phyloP scores from a whole-genome alignment of 305 asterid species.

The Fraxinus velutina region DNA sequence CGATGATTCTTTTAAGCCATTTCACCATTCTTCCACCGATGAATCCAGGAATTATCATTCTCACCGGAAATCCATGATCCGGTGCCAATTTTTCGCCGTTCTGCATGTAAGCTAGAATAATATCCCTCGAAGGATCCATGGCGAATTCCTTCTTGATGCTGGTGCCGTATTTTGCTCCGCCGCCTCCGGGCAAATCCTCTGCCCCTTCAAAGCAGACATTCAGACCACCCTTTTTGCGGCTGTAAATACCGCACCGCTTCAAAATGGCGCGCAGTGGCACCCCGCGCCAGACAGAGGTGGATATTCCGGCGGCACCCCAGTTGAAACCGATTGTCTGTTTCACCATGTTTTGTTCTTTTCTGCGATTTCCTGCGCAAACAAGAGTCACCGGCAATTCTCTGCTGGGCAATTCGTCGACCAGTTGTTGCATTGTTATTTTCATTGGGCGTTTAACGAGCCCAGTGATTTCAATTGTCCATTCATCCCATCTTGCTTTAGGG shows the following conservation, averaged over 20 bases:
- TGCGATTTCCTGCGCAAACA: conserved; percentile 85
- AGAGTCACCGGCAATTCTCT: conserved; percentile 68
- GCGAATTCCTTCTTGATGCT: conserved; percentile 58
- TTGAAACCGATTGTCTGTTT: conserved; percentile 79
- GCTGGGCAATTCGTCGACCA: conserved; percentile 48
- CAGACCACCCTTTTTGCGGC: conserved; percentile 47
- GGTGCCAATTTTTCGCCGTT: conserved; percentile 67
- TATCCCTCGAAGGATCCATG: conserved; percentile 77
- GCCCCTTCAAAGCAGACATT: conserved; percentile 86
- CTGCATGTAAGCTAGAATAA: conserved; percentile 82
- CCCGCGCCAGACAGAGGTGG: conserved; percentile 87
- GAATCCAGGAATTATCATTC: conserved; percentile 84
- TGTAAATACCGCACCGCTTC: conserved; percentile 60
- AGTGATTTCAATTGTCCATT: conserved; percentile 74
- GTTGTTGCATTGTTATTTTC: conserved; percentile 62
- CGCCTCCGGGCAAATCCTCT: conserved; percentile 85
- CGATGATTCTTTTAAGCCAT: conserved; percentile 75
- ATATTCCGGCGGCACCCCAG: conserved; percentile 87
- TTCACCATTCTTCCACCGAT: conserved; percentile 97
- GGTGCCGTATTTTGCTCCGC: conserved; percentile 82
- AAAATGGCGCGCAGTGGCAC: conserved; percentile 59
- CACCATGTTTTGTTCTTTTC: conserved; percentile 90
- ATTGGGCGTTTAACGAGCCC: conserved; percentile 65
- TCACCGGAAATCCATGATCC: conserved; percentile 81
- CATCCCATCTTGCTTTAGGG: conserved; percentile 56